These are phyloP conservation scores for Thelephora ganbajun DNA, from an alignment of 768 basidiomycete species.

Conservation along the genomic window DNA sequence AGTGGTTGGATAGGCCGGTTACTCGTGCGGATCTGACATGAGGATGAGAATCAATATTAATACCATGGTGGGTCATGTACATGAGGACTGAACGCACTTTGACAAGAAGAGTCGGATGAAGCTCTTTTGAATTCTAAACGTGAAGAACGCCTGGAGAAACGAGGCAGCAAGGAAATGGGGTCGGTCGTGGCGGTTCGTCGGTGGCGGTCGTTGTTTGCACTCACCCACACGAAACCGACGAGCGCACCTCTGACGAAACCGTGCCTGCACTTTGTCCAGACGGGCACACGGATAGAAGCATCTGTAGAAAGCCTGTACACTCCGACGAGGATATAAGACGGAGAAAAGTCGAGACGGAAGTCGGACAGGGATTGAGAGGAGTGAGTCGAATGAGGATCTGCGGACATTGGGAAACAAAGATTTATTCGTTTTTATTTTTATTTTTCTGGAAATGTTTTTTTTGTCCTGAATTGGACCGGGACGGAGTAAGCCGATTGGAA, in stretches of 20 bases:
- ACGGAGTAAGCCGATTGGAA: background rate
- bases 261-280: slow-evolving; percentile 79
- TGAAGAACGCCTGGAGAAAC: slow-evolving; percentile 37
- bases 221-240: slow-evolving; percentile 61
- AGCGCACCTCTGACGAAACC: slow-evolving; percentile 54
- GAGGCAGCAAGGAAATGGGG: background rate
- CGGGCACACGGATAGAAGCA: slow-evolving; percentile 48
- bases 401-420: background rate
- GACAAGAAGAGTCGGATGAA: slow-evolving; percentile 51
- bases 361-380: slow-evolving; percentile 38
- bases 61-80: background rate
- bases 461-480: background rate
- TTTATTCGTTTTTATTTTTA: too few relatives aligned
- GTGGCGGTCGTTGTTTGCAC: slow-evolving; percentile 8
- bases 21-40: slow-evolving; percentile 41
- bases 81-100: slow-evolving; percentile 27
- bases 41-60: background rate
- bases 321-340: slow-evolving; percentile 76
- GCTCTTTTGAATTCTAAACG: slow-evolving; percentile 57
- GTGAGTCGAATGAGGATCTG: slow-evolving; percentile 5
- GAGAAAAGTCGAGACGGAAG: slow-evolving; percentile 58
- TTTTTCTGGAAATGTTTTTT: too few relatives aligned
- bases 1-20: slow-evolving; percentile 46
- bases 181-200: background rate
- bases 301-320: slow-evolving; percentile 75